Evolutionary conservation across 305 asterid genomes (phyloP), one percentile per base, ranked within the genome.

Genomic region (Striga hermonthica): DNA sequence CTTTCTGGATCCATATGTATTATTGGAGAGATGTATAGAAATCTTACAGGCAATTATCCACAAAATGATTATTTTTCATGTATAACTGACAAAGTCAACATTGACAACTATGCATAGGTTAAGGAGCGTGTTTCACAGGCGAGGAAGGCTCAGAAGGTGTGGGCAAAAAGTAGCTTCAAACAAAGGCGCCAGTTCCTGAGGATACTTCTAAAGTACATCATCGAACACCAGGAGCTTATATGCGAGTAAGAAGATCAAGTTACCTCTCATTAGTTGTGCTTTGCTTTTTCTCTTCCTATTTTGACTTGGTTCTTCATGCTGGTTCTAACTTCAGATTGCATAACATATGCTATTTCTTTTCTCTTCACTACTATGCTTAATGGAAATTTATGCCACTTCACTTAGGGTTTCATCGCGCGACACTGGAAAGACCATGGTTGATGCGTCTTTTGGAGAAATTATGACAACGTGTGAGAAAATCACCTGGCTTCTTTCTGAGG

Each of bases 401-500:
- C 67, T 60, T 75, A 93, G 99, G 74, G 82, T 93, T 75, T 93
- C 99, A 75, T 88, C 96, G 37, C 94, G 97, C 63, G 99, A 93
- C 80, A 93, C 97, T 75, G 99, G 97, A 62, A 90, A 90, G 90
- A 93, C 99, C 72, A 90, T 93, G 99, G 83, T 93, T 57, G 99
- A 93, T 81, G 96, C 97, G 70, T 93, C 99, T 68, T 74, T 93
- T 75, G 99, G 99, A 71, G 97, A 93, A 83, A 93, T 93, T 70
- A 90, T 93, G 99, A 93, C 97, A 55, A 93, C 99, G 13, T 93
- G 99, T 70, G 99, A 93, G 84, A 93, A 93, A 80, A 88, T 93
- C 72, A 83, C 86, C 47, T 93, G 99, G 97, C 95, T 93, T 81
- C 91, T 93, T 66, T 83, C 97, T 10, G 96, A 93, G 75, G 99